Evolutionary conservation across 257 asterid genomes (phyloP).

Genomic region (Verbena officinalis): DNA sequence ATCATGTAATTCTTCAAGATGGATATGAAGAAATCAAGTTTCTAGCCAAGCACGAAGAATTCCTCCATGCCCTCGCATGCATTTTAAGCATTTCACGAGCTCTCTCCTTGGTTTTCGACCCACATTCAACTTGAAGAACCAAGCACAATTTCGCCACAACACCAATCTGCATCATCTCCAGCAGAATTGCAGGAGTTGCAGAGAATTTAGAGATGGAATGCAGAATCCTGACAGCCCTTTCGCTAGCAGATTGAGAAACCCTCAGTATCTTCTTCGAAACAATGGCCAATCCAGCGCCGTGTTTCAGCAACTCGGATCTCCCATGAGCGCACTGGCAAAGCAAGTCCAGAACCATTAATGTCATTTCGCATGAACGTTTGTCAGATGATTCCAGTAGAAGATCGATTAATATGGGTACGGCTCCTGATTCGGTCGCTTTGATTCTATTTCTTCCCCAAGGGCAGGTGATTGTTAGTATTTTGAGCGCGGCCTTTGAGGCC

Average conservation of each 20-base stretch:
- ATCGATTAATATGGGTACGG: conserved; percentile 46
- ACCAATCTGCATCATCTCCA: conserved; percentile 78
- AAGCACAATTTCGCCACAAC: conserved; percentile 69
- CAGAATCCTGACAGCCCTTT: conserved; percentile 67
- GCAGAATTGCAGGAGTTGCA: conserved; percentile 50
- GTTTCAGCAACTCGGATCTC: conserved; percentile 61
- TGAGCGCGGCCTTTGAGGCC: conserved; percentile 58
- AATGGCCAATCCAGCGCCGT: conserved; percentile 73
- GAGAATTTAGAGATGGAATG: conserved; percentile 61
- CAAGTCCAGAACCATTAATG: conserved; percentile 46
- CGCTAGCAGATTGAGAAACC: conserved; percentile 66
- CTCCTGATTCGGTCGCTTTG: conserved; percentile 64
- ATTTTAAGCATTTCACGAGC: conserved; percentile 61
- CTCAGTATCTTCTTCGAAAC: conserved; percentile 81
- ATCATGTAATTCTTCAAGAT: conserved; percentile 9
- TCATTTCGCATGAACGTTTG: conserved; percentile 53
- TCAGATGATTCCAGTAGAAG: conserved; percentile 53
- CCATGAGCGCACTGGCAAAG: conserved; percentile 88
- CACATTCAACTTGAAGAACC: conserved; percentile 68
- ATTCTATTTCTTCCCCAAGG: conserved; percentile 55
- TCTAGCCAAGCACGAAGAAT: conserved; percentile 56
- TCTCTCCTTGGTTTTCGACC: conserved; percentile 63
- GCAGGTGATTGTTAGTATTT: conserved; percentile 40
- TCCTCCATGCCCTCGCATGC: conserved; percentile 68
- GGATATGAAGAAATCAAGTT: conserved; percentile 51